Base-by-base conservation (phyloP, 768 basidiomycete genomes). In the Cyclocybe aegerita region DNA sequence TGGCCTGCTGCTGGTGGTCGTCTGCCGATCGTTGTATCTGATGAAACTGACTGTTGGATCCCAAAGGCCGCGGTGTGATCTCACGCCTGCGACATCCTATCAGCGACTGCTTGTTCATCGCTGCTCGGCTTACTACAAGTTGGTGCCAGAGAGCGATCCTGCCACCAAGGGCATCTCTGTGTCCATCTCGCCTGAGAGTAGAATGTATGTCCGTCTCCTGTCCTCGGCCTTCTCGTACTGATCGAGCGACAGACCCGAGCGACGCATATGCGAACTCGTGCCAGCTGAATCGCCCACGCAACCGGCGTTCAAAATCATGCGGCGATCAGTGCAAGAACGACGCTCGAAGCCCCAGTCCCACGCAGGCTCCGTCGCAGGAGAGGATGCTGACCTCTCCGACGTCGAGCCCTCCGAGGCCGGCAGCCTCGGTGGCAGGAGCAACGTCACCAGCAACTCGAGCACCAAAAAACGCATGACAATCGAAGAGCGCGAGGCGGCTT, bases 301-400 rank as follows among this genome's bases (percentile, higher is more conserved):
- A 31, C 89, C 87, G n/a, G 79, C 90, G 14, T 87, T 93, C 61
- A 88, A 92, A 77, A 93, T 93, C 60, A 93, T 93, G 90, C 82
- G 85, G 39, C 80, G 91, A 58, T 70, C 77, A 15, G 65, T 62
- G 10, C 65, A 68, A n/a, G 82, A 85, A 55, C 80, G 82, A 37
- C 69, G 78, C 46, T 68, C 73, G 47, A 80, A 77, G 46, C 72
- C 86, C 3, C 77, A 79, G 52, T 90, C 88, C n/a, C 86, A 85
- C 56, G 74, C 86, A 7, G 82, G 83, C 33, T 90, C 89, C 2
- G 80, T 87, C 1, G 75, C 79, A 0, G 87, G 85, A 4, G 90
- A 90, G 60, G 90, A 92, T 55, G 81, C 73, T 43, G 89, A 90
- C 55, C 70, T 82, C 14, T 92, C 90, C 29, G 90, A 92, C 62